Base-by-base conservation (phyloP, 306 rosid genomes). In the Begonia peltatifolia region DNA sequence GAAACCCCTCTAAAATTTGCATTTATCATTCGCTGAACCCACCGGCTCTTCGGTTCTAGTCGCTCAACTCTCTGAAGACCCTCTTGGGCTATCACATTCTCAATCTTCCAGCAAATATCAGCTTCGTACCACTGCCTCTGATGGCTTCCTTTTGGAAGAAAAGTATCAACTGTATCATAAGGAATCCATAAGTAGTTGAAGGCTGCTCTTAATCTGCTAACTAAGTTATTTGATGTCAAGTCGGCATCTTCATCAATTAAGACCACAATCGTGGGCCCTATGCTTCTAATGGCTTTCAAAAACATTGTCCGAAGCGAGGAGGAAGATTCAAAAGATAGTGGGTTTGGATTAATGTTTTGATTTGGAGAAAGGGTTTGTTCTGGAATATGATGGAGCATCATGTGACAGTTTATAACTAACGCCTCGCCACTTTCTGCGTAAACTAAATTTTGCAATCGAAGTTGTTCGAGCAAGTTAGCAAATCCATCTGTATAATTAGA, bases 161-260 rank as follows among this genome's bases (percentile, higher is more conserved):
- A 85, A 12, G 94, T 80, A 52, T 89, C 97, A 57, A 89, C 77
- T 0, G 90, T 82, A 54, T 89, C 97, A 36, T 85, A 89, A 0
- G 94, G 99, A 16, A 90, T 90, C 99, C 99, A 90, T 2, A 90
- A 74, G 46, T 83, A 90, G 15, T 90, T 90, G 54, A 90, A 90
- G 9, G 95, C 94, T 9, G 92, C 70, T 67, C 79, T 81, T 41
- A 90, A 25, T 25, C 99, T 72, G 12, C 64, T 60, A 11, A 76
- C 95, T 65, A 78, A 48, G 55, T 80, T 60, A 7, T 56, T 74
- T 0, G 94, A 82, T 12, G 94, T 82, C 62, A 90, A 73, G 61
- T 90, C 95, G 0, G 83, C 95, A 44, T 90, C 99, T 53, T 90
- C 99, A 9, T 90, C 99, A 0, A 83, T 86, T 55, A 90, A 11